phyloP scores from a whole-genome alignment of 352 stramenopile species.

The Globisporangium paddicum region DNA sequence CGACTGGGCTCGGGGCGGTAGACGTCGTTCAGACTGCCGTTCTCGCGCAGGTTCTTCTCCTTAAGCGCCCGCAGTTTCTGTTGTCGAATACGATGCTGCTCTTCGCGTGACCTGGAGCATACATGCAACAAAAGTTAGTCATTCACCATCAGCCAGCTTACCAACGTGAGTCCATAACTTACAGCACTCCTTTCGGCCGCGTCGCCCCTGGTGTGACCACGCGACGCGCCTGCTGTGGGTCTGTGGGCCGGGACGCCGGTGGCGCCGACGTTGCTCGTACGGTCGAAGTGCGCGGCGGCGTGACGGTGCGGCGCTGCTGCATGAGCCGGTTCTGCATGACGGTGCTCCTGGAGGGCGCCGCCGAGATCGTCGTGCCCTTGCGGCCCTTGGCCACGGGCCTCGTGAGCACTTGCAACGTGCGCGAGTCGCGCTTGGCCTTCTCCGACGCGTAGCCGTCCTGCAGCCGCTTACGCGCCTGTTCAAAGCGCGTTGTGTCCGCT shows the following conservation, averaged over 20 bases:
- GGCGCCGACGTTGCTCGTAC: constrained; percentile 22
- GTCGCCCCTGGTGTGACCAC: constrained; percentile 3
- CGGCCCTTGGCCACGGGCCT: constrained; percentile 47
- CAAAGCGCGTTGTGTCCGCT: constrained; percentile 43
- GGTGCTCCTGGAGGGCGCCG: constrained; percentile 47
- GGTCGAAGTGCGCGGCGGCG: constrained; percentile 11
- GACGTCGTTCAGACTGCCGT: constrained; percentile 18
- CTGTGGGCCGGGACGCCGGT: constrained; percentile 9
- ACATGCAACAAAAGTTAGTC: not conserved
- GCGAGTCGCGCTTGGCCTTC: constrained; percentile 61
- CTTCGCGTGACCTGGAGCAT: constrained; percentile 39
- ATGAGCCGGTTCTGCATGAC: constrained; percentile 33
- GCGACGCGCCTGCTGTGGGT: constrained; percentile 9
- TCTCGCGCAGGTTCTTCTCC: constrained; percentile 20
- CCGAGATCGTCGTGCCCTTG: constrained; percentile 58
- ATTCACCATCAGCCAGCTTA: constrained; percentile 1
- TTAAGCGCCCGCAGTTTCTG: constrained; percentile 19
- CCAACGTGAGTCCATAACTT: not conserved
- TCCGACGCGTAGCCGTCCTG: constrained; percentile 73
- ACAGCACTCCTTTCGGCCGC: not conserved
- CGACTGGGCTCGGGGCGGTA: constrained; percentile 5
- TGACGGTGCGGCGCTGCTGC: constrained; percentile 22
- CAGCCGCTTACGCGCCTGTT: constrained; percentile 66
- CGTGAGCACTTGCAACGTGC: constrained; percentile 70
- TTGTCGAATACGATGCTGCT: constrained; percentile 50